These are phyloP conservation scores for Corchorus capsularis DNA, from an alignment of 345 rosid genomes.

Conservation along the genomic window DNA sequence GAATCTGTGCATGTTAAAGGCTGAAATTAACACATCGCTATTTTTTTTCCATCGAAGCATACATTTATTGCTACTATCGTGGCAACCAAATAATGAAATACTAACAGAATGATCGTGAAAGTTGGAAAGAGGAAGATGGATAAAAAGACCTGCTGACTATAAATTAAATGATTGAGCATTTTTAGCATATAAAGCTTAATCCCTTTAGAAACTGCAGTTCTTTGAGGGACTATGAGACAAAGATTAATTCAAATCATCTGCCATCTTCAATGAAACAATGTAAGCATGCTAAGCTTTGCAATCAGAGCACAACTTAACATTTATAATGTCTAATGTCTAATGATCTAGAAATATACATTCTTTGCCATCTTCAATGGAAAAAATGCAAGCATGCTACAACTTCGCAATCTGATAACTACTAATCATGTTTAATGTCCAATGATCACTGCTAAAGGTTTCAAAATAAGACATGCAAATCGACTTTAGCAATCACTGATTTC, in stretches of 20 bases:
- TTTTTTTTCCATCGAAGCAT: background rate
- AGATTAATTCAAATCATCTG: background rate
- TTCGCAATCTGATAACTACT: background rate
- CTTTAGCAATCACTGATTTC: background rate
- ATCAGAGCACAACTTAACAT: too few species aligned
- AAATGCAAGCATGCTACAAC: background rate
- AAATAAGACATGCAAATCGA: background rate
- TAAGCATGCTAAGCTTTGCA: background rate
- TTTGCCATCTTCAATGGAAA: background rate
- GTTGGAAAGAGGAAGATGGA: background rate
- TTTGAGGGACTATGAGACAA: background rate
- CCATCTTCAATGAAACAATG: background rate
- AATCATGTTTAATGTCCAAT: background rate
- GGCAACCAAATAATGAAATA: background rate
- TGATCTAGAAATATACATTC: too few species aligned
- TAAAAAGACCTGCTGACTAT: background rate
- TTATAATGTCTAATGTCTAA: too few species aligned
- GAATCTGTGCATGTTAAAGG: slow-evolving; percentile 7
- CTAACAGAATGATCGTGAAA: background rate
- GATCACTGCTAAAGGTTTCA: background rate
- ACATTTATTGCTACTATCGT: background rate
- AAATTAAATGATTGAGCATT: background rate
- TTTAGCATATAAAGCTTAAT: background rate
- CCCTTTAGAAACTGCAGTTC: background rate
- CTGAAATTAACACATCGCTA: background rate